Evolutionary conservation across 202 grass and related monocot genomes (phyloP).

Genomic region (Zizania palustris): DNA sequence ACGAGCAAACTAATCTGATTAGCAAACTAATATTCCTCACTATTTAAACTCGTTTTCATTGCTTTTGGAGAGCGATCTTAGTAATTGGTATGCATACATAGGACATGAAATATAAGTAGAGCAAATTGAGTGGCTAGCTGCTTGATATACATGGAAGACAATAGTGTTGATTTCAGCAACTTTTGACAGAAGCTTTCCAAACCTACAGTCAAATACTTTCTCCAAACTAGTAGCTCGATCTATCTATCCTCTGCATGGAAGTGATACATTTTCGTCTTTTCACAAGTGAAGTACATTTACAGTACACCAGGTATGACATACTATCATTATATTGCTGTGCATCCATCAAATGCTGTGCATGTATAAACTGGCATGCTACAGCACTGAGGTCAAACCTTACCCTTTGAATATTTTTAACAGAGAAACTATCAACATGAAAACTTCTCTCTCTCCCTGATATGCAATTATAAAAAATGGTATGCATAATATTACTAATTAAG

Average conservation of each 20-base stretch:
- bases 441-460: too few relatives aligned
- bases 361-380: not conserved
- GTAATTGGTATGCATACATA: not conserved
- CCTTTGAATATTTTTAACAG: not conserved
- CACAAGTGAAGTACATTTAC: not conserved
- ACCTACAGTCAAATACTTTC: not conserved
- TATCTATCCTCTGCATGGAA: not conserved
- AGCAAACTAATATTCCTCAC: not conserved
- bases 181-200: slow-evolving; percentile 7
- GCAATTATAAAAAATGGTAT: not conserved
- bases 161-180: not conserved
- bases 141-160: not conserved
- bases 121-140: not conserved
- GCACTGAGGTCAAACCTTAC: not conserved
- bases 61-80: too few relatives aligned
- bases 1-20: not conserved
- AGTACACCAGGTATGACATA: not conserved
- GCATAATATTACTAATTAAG: not conserved
- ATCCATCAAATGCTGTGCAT: slow-evolving; percentile 4
- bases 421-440: not conserved
- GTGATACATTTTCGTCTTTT: not conserved
- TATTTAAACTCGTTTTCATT: not conserved
- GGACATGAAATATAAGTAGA: slow-evolving; percentile 49
- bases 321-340: not conserved
- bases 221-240: not conserved